Evolutionary conservation across 2,329 filamentous ascomycete species (phyloP), one percentile per base, ranked within the genome.

Genomic region (Xylaria sp.): DNA sequence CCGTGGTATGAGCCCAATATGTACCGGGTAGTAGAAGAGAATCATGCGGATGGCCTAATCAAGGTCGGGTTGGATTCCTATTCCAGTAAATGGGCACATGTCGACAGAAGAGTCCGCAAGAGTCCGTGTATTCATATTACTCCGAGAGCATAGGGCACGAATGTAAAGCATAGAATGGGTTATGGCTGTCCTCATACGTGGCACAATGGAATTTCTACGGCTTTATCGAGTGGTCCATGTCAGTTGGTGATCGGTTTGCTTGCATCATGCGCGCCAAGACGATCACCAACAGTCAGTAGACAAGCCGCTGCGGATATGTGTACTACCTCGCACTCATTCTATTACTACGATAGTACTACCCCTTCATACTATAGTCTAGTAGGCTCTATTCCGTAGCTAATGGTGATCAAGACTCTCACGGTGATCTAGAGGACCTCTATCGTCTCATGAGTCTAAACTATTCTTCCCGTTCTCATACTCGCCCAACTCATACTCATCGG

Each of bases 401-500:
- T 30, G 23, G 23, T 30, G 23, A 30, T 30, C 23, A 30, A 30
- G 23, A 30, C 23, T 30, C 23, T 30, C 23, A 30, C 23, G 23
- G 23, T 30, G 23, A 30, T 30, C 23, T 30, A 30, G 23, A 30
- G 23, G 23, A 5, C 8, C 37, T 42, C 37, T 52, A 13, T 56
- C 1, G 23, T 55, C 57, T 60, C 49, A 63, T 46, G 52, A 54
- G 39, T 79, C 77, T 71, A 92, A 70, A 13, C 85, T 87, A 49
- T 84, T 81, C 60, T 86, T 79, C 0, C 91, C 92, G 2, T 84
- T 90, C 65, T 96, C 89, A 74, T 84, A 91, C 65, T 87, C 84
- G 13, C 79, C 80, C 52, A 94, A 71, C 74, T 97, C 92, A 74
- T 99, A 99, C 78, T 99, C 94, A 42, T 90, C 86, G 0, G 93